Conservation (phyloP, 2,329 filamentous ascomycete species). For the Eutypa lata region DNA sequence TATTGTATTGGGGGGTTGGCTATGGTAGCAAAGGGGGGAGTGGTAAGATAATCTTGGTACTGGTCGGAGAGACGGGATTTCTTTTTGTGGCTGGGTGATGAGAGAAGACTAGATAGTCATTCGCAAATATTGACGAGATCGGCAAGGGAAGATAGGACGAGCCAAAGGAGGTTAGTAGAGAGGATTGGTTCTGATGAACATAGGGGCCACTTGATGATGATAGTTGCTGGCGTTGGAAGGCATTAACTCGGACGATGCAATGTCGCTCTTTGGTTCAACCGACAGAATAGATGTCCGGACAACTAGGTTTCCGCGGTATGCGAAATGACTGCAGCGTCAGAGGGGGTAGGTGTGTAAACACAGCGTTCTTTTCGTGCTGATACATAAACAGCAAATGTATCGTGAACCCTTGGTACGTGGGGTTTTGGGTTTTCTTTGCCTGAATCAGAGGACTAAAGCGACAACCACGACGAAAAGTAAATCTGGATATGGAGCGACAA, state of each 20-base stretch:
- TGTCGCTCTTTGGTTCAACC: constrained; percentile 62
- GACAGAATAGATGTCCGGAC: constrained; percentile 84
- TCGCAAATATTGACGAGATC: constrained; percentile 29
- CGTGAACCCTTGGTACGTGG: constrained; percentile 32
- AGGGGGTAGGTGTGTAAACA: constrained; percentile 91
- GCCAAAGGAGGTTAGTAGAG: constrained; percentile 50
- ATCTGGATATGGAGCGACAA: constrained; percentile 14
- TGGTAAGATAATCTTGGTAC: constrained; percentile 4
- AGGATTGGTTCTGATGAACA: constrained; percentile 52
- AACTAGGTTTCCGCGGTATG: constrained; percentile 92
- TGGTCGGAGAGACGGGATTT: constrained; percentile 18
- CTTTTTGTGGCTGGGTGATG: constrained; percentile 16
- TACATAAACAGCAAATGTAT: constrained; percentile 81
- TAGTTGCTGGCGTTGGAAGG: constrained; percentile 50
- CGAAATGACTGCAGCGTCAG: constrained; percentile 96
- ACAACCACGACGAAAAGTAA: constrained; percentile 9
- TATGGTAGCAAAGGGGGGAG: constrained; percentile 8
- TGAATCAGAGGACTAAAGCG: constrained; percentile 10
- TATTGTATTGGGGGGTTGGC: constrained; percentile 29
- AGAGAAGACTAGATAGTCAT: constrained; percentile 24
- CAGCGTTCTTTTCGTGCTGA: constrained; percentile 88
- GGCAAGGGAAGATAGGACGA: constrained; percentile 35
- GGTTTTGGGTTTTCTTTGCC: constrained; percentile 15
- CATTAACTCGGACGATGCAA: constrained; percentile 51
- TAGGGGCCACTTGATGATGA: constrained; percentile 47